Evolutionary conservation across 1,139 yeast genomes (phyloP).

Genomic region (Yamadazyma spencermartinsiae): DNA sequence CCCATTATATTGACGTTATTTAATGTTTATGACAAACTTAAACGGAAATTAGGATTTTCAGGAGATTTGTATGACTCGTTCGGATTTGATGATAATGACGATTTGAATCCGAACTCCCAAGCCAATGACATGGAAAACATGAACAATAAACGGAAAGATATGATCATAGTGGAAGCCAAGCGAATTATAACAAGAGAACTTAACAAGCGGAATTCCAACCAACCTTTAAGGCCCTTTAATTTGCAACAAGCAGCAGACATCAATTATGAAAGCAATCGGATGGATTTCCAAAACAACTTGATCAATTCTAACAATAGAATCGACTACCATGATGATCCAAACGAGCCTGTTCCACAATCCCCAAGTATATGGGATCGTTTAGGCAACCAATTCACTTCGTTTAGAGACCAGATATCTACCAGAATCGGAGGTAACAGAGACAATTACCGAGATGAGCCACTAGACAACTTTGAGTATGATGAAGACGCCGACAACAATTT

Average conservation of each 20-base stretch:
- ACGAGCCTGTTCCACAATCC: background rate
- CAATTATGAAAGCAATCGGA: conserved; percentile 31
- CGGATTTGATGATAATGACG: conserved; percentile 43
- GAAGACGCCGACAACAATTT: conserved; percentile 19
- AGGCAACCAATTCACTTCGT: conserved; percentile 26
- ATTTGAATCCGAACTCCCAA: background rate
- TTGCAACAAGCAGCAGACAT: conserved; percentile 28
- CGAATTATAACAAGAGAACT: conserved; percentile 39
- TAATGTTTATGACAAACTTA: conserved; percentile 67
- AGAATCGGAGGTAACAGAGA: conserved; percentile 16
- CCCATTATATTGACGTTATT: conserved; percentile 67
- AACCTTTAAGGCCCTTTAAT: conserved; percentile 28
- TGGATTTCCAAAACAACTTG: background rate
- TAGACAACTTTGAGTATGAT: conserved; percentile 28
- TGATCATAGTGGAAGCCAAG: conserved; percentile 46
- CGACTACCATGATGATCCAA: conserved; percentile 7
- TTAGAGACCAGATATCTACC: conserved; percentile 20
- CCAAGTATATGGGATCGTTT: conserved; percentile 23
- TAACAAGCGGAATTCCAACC: conserved; percentile 23
- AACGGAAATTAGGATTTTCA: conserved; percentile 44
- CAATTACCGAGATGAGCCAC: conserved; percentile 13
- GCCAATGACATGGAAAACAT: conserved; percentile 17
- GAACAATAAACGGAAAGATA: conserved; percentile 31
- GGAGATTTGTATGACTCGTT: conserved; percentile 59
- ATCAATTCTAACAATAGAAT: conserved; percentile 4